Conservation (phyloP, 2,329 filamentous ascomycete genomes). For the Aureobasidium sp. region DNA sequence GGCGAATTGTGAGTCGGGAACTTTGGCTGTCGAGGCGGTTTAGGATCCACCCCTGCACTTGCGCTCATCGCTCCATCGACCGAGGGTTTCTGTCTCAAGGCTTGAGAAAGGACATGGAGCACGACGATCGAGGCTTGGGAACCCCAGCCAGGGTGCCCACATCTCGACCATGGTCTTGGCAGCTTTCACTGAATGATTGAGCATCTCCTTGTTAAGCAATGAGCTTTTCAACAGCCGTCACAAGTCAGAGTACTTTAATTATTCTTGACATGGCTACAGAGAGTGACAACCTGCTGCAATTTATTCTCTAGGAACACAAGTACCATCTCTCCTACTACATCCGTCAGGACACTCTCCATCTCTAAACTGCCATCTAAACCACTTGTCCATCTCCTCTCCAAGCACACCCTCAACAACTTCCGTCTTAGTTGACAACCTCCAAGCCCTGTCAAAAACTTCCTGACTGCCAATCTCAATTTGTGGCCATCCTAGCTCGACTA, state of each 20-base stretch:
- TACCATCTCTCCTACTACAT: constrained; percentile 19
- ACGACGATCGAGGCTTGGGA: not conserved
- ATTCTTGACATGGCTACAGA: not conserved
- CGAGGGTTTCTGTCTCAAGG: not conserved
- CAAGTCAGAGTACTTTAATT: not conserved
- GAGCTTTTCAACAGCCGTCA: not conserved
- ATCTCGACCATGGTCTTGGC: not conserved
- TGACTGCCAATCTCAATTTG: constrained; percentile 41
- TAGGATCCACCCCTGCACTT: constrained; percentile 16
- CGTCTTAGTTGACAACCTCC: constrained; percentile 28
- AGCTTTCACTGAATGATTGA: not conserved
- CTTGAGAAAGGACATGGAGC: not conserved
- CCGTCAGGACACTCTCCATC: constrained; percentile 28
- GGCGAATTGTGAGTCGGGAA: constrained; percentile 58
- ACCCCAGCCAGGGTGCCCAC: not conserved
- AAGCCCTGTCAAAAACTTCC: constrained; percentile 40
- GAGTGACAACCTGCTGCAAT: not conserved
- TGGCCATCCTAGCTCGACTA: constrained; percentile 42
- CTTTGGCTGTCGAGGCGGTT: constrained; percentile 33
- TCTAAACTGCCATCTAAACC: constrained; percentile 48
- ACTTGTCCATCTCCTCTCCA: constrained; percentile 45
- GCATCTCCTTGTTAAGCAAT: not conserved
- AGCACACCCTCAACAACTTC: constrained; percentile 39
- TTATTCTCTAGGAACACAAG: not conserved
- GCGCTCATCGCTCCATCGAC: constrained; percentile 6